Base-by-base conservation (phyloP, 164 flowering plant genomes). In the Chimonanthus praecox region DNA sequence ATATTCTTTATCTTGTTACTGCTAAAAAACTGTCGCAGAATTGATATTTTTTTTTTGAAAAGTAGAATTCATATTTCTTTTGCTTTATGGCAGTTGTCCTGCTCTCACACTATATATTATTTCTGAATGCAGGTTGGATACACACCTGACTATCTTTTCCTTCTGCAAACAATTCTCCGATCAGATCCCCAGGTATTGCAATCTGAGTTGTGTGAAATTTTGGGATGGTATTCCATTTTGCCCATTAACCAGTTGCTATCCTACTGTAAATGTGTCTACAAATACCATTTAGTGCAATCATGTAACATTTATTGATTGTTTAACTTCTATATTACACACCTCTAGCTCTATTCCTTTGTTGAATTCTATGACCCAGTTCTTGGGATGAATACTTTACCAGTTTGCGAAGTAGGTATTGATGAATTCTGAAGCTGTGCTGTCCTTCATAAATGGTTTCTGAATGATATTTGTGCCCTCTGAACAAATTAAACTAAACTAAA, bases 141-240 rank as follows among this genome's bases (percentile, higher is more conserved):
- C 66, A 83, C 97, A 16, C 99, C 99, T 67, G 99, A 95, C 77
- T 95, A 95, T 82, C 80, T 95, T 71, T 95, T 95, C 75, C 97
- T 96, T 78, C 84, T 96, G 82, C 99, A 94, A 87, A 96, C 98
- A 70, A 96, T 96, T 77, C 88, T 96, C 33, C 94, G 98, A 20
- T 3, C 97, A 78, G 98, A 96, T 85, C 95, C 99, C 47, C 99
- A 96, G 99, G 99, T 96, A 82, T 73, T 78, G 46, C 74, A 21
- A 47, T 9, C 43, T 47, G 6, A 62, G 45, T 50, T 49, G 43
- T 9, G 9, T 7, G 54, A 43, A 49, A 20, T 44, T 50, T 60
- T 7, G 3, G 18, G 47, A 66, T 13, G 48, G 11, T 66, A 44
- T 66, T 4, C 6, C 13, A 8, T 44, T 66, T 66, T 54, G 11